Evolutionary conservation across 352 stramenopile genomes (phyloP).

Genomic region (Pilasporangium apinafurcum): DNA sequence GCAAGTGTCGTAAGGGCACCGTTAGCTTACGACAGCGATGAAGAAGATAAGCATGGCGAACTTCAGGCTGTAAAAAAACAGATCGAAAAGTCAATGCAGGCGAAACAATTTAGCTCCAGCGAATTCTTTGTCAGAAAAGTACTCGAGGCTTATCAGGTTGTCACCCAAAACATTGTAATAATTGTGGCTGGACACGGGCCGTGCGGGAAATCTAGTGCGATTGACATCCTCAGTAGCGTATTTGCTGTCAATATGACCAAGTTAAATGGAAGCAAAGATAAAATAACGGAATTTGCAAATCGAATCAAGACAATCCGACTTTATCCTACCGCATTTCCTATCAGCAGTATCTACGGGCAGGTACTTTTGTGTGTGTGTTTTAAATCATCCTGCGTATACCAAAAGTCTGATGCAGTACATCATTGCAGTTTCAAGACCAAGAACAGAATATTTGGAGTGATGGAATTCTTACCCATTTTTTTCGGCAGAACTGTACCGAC

Average conservation of each 20-base stretch:
- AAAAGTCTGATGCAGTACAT: too few species aligned
- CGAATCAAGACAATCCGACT: conserved; percentile 27
- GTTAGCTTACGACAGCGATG: conserved; percentile 33
- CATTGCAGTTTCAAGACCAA: conserved; percentile 20
- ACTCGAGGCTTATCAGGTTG: conserved; percentile 49
- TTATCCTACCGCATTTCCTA: conserved; percentile 29
- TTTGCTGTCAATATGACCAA: conserved; percentile 5
- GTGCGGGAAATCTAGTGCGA: conserved; percentile 55
- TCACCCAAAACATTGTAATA: conserved; percentile 23
- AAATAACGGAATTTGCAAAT: neutral
- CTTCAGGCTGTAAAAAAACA: conserved; percentile 21
- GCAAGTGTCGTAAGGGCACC: neutral
- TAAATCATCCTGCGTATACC: too few species aligned
- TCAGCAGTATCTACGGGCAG: conserved; percentile 44
- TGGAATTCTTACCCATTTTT: conserved; percentile 48
- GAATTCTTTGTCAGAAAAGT: conserved; percentile 51
- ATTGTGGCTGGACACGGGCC: conserved; percentile 40
- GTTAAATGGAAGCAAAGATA: neutral
- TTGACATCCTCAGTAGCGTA: conserved; percentile 30
- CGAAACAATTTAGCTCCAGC: conserved; percentile 18
- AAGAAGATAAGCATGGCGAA: conserved; percentile 22
- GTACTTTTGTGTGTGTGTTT: neutral
- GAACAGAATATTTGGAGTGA: conserved; percentile 43
- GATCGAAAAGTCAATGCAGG: conserved; percentile 16
- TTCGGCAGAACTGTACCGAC: conserved; percentile 53